A percentile compares a stretch with the other conserved stretches of the same genome.
Conservation (phyloP, 805 yeast species). For the Lipomyces sp. region DNA sequence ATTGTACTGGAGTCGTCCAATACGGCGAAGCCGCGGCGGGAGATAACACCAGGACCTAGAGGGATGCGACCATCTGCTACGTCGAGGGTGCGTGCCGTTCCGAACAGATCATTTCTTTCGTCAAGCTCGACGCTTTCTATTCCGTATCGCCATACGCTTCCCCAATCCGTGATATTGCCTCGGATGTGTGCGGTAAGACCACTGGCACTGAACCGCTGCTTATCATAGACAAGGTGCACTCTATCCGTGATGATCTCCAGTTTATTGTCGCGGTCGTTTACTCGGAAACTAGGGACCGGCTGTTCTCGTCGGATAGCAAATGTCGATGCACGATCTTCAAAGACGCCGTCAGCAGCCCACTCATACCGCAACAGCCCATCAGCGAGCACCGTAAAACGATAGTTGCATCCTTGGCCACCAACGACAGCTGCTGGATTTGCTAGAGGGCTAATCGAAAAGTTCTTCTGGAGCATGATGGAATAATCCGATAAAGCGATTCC, state of each 20-base stretch:
- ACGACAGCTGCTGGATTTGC: constrained; percentile 9
- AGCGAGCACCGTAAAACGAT: constrained; percentile 7
- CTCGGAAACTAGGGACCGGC: constrained; percentile 7
- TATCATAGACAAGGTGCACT: constrained; percentile 5
- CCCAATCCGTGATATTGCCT: constrained; percentile 5
- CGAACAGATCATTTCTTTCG: not conserved
- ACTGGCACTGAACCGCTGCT: constrained; percentile 1
- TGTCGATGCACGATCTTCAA: constrained; percentile 6
- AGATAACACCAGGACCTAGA: constrained; percentile 5
- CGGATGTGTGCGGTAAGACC: constrained; percentile 5
- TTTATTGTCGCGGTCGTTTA: not conserved
- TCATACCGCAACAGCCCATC: constrained; percentile 6
- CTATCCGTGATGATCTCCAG: constrained; percentile 9
- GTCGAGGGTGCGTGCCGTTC: constrained; percentile 7
- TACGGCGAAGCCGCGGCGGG: constrained; percentile 8
- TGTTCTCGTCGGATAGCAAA: constrained; percentile 8
- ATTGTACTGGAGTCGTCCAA: constrained; percentile 6
- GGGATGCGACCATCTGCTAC: constrained; percentile 8
- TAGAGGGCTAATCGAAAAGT: constrained; percentile 2
- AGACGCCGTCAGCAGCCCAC: constrained; percentile 9
- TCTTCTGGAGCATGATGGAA: not conserved
- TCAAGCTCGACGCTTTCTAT: not conserved
- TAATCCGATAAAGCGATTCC: not conserved
- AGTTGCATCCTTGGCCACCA: constrained; percentile 8
- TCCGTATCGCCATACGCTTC: constrained; percentile 1